A percentile compares a stretch with the other conserved stretches of the same genome.
These are phyloP conservation scores for Thelonectria blattea DNA, from an alignment of 2,329 filamentous ascomycete genomes.

Conservation along the genomic window DNA sequence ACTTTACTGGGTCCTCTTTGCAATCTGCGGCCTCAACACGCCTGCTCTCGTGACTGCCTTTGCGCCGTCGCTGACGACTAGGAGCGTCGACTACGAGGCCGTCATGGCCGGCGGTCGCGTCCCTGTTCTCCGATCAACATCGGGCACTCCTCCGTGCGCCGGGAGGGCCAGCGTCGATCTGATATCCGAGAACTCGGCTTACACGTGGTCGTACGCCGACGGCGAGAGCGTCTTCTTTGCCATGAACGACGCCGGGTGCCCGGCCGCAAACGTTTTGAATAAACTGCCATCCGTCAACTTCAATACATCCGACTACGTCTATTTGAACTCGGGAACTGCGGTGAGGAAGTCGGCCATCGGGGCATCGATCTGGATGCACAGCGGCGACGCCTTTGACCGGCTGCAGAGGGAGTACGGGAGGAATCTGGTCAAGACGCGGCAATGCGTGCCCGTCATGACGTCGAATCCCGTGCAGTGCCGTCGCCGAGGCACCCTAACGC, in stretches of 20 bases:
- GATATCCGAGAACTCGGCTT: not conserved
- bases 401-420: not conserved
- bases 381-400: not conserved
- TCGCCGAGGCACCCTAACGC: not conserved
- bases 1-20: not conserved
- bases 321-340: not conserved
- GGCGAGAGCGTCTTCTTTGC: not conserved
- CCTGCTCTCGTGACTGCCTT: not conserved
- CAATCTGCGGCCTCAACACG: not conserved
- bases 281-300: not conserved
- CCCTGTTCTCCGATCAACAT: not conserved
- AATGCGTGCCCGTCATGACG: not conserved
- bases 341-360: not conserved
- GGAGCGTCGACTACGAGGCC: not conserved
- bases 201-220: not conserved
- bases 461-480: not conserved
- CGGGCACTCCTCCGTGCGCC: not conserved
- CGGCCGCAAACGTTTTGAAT: not conserved
- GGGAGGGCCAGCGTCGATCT: not conserved
- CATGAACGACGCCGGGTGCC: not conserved
- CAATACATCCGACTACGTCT: not conserved
- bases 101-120: not conserved
- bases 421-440: not conserved
- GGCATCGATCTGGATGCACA: not conserved
- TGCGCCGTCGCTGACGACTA: not conserved